Evolutionary conservation across 1,139 yeast genomes (phyloP).

Genomic region (Ogataea hybrid): DNA sequence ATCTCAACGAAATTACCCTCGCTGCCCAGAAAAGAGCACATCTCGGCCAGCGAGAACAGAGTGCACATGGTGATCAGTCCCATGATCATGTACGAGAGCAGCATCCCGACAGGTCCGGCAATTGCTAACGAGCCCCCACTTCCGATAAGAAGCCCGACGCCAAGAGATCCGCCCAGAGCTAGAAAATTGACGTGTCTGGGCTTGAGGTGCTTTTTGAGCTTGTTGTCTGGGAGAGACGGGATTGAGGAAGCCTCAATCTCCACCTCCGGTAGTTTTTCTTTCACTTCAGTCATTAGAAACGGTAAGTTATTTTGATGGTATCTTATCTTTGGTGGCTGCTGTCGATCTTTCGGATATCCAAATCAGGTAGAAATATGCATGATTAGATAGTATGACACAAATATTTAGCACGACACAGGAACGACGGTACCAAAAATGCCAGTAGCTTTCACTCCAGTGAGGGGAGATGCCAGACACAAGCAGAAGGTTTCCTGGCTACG

Average conservation of each 20-base stretch:
- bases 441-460: too few species aligned
- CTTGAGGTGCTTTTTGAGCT: conserved; percentile 42
- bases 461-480: too few species aligned
- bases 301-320: too few species aligned
- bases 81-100: conserved; percentile 4
- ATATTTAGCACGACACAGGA: too few species aligned
- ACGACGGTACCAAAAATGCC: too few species aligned
- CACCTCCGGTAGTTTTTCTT: not conserved
- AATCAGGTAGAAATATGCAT: too few species aligned
- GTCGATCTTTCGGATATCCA: too few species aligned
- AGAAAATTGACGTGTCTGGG: conserved; percentile 65
- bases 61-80: conserved; percentile 36
- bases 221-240: not conserved
- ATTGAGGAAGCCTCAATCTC: not conserved
- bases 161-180: conserved; percentile 70
- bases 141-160: conserved; percentile 65
- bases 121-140: conserved; percentile 26
- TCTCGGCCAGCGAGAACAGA: conserved; percentile 76
- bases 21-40: conserved; percentile 42
- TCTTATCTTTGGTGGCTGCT: too few species aligned
- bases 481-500: too few species aligned
- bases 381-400: too few species aligned
- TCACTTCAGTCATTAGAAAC: too few species aligned
- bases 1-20: conserved; percentile 8
- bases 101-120: conserved; percentile 8